Base-by-base conservation (phyloP, 108 stramenopile genomes). In the Pseudonitzschia multistriata region DNA sequence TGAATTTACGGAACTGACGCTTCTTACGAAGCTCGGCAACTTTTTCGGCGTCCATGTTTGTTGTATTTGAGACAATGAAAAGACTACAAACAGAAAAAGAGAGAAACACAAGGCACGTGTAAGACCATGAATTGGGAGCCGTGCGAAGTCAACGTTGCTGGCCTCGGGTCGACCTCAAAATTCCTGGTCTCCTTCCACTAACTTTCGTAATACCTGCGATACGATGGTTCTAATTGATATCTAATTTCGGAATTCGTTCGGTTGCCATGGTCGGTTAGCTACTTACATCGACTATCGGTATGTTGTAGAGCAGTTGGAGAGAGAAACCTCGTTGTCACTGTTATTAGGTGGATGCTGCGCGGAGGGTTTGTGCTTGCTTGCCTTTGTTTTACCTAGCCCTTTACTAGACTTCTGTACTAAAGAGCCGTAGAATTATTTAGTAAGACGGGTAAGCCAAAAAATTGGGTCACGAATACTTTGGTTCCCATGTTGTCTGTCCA, bases 1-100 rank as follows among this genome's bases (percentile, higher is more conserved):
- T 96, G 77, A 99, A 99, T 82, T 99, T 99, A 74, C 97, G 94
- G 96, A 99, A 99, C 74, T 94, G 88, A 80, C 99, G 97, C 96
- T 98, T 98, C 96, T 99, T 99, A 65, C 97, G 97, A 53, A 98
- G 86, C 79, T 97, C 99, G 82, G 96, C 95, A 79, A 96, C 92
- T 79, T 95, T 88, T 69, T 97, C 97, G 56, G 84, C 96, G 83
- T 97, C 94, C 96, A 99, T 94, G 68, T 52, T 91, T 24, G 49
- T 45, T 69, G 56, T 52, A 39, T 62, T 29, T 47, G 62, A 45
- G 71, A 40, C 30, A 55, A 55, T 45, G 13, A 45, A 13, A 45
- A 45, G 42, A 17, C 54, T 55, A 10, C 1, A 5, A 1, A 24
- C 1, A 1, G 11, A 30, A 31, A 31, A 15, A 11, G 19, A 10